Evolutionary conservation across 352 stramenopile species (phyloP), one percentile per base, ranked within the genome.

Genomic region (Phytophthora tentaculata): DNA sequence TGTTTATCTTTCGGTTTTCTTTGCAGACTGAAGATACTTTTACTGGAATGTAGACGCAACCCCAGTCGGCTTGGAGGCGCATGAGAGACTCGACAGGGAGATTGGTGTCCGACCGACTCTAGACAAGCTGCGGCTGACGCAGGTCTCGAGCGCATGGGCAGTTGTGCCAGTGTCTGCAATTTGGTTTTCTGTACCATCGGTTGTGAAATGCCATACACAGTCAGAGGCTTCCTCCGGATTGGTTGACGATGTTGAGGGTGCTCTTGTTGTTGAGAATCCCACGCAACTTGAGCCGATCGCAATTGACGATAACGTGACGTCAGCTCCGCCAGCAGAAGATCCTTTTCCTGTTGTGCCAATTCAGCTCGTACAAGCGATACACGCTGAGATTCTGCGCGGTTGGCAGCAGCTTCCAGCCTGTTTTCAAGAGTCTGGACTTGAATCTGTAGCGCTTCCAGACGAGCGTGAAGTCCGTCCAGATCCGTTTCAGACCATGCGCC

Each of bases 261-360:
- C 14, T 52, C n/a, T n/a, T 57, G 50, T 16, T 23, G 22, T 28
- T 23, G 41, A 14, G 28, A 32, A 32, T 32, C 28, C 28, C 28
- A 8, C 9, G 69, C 62, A 19, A 64, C 50, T 35, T 78, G 56
- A 10, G 57, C 56, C 4, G 49, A 45, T 14, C 70, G 67, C 2
- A 91, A 52, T 9, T 79, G 60, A 5, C 76, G 80, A 56, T 83
- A 86, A 8, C 80, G 77, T 2, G 73, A 69, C 0, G 74, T 89
- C 17, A 91, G 67, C 28, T 88, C 80, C 2, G 67, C 70, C 16
- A 91, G 59, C 39, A 91, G 35, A 8, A 80, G 71, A n/a, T 88
- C 78, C 9, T 89, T 90, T 58, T 91, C 83, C 2, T 82, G 71
- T 17, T 84, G 62, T 24, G 76, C 57, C 45, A 91, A 64, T 22